Evolutionary conservation across 257 asterid species (phyloP), one percentile per base, ranked within the genome.

Genomic region (Eucommia ulmoides): DNA sequence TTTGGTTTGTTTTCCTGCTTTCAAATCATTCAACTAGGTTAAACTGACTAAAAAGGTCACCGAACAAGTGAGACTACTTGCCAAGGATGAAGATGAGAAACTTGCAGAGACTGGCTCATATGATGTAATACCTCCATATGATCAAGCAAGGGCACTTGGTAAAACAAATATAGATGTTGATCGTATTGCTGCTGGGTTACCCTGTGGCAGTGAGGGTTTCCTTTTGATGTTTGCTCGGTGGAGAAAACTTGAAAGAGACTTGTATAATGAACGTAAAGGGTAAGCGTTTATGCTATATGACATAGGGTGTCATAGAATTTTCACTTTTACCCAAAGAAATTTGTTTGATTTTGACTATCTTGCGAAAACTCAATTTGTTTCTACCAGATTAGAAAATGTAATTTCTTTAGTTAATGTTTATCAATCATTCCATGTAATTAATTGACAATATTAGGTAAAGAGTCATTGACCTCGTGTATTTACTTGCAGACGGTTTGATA

Each of bases 61-160:
- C 0, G 96, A 91, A 72, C 99, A 83, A 86, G 94, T 86, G 55
- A 65, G 74, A 51, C 33, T 74, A 64, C 72, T 81, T n/a, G 99
- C 99, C 54, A 81, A 64, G 74, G 96, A 86, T 44, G 99, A 91
- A 72, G 74, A 68, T 52, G 99, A 83, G 70, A 79, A 82, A 74
- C 95, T 91, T 58, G 78, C 79, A 0, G 88, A 76, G 61, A 58
- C 77, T 42, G 71, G 81, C 69, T 72, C 96, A 1, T 75, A 65
- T 54, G 92, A 79, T 65, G 78, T 82, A 52, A 80, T 83, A 22
- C 93, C 76, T 58, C 93, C 98, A 24, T 91, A 91, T 60, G 99
- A 91, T 79, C 99, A 91, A 73, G 99, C 99, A 45, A 91, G 66
- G 66, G 99, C 99, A 49, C 99, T 91, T 51, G 99, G 99, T 67